phyloP scores from a whole-genome alignment of 192 early-diverging fungal genomes.

The Coemansia sp. region DNA sequence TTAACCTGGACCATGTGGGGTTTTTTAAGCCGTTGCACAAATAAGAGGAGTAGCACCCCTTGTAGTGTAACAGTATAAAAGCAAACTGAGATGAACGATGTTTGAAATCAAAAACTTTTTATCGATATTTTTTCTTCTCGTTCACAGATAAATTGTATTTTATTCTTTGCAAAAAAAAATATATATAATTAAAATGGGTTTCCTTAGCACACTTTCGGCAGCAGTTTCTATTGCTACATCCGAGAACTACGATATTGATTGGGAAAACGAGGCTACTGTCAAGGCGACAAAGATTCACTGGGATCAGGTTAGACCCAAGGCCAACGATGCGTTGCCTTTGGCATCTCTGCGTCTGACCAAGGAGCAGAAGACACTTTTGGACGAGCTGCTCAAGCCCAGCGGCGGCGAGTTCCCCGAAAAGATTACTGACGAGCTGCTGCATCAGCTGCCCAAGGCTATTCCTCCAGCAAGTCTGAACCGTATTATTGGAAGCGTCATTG shows the following conservation, averaged over 20 bases:
- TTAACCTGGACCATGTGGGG: too few relatives aligned
- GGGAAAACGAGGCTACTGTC: constrained; percentile 21
- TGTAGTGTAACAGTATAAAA: too few relatives aligned
- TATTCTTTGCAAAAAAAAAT: too few relatives aligned
- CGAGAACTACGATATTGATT: constrained; percentile 39
- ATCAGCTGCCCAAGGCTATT: constrained; percentile 37
- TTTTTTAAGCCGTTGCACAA: too few relatives aligned
- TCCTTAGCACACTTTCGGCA: constrained; percentile 21
- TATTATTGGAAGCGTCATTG: constrained; percentile 36
- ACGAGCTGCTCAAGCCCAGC: constrained; percentile 33
- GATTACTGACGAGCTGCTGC: constrained; percentile 25
- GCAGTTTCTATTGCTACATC: constrained; percentile 34
- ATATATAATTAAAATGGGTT: constrained; percentile 17
- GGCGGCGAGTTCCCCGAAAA: constrained; percentile 34
- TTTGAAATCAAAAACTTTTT: too few relatives aligned
- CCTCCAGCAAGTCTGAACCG: constrained; percentile 45
- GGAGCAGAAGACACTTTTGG: constrained; percentile 34
- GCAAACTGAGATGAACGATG: too few relatives aligned
- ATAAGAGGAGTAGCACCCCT: too few relatives aligned
- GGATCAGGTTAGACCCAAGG: constrained; percentile 36
- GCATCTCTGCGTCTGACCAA: constrained; percentile 35
- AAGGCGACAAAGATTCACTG: constrained; percentile 35
- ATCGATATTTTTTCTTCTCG: neutral
- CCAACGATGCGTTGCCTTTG: constrained; percentile 38
- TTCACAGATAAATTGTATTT: too few relatives aligned